phyloP scores from a whole-genome alignment of 140 eudicot species.

The Oenanthe javanica region DNA sequence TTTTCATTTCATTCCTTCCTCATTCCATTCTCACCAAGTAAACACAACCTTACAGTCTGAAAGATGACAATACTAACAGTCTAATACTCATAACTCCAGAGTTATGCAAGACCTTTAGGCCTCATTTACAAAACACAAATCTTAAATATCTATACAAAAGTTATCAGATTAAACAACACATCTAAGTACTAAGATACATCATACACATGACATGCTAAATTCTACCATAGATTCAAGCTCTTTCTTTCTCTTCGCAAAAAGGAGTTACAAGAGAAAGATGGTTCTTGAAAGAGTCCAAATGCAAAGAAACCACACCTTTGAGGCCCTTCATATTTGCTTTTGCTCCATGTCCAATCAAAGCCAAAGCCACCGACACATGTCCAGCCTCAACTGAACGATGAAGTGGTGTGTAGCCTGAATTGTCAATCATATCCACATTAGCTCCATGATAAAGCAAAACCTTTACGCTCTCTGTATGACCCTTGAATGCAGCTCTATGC shows the following conservation, averaged over 20 bases:
- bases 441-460: constrained; percentile 50
- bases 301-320: constrained; percentile 26
- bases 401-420: constrained; percentile 43
- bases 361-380: constrained; percentile 35
- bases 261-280: constrained; percentile 31
- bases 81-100: not conserved
- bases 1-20: no score
- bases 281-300: constrained; percentile 32
- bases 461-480: constrained; percentile 44
- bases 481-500: constrained; percentile 72
- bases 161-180: not conserved
- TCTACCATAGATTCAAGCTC: not conserved
- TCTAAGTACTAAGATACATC: not conserved
- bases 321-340: constrained; percentile 42
- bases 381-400: constrained; percentile 48
- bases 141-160: not conserved
- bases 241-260: constrained; percentile 20
- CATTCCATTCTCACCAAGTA: no score
- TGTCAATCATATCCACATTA: constrained; percentile 41
- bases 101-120: constrained; percentile 4
- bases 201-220: not conserved
- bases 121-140: not conserved
- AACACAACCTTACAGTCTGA: not conserved
- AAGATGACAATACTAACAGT: not conserved
- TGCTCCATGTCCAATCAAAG: constrained; percentile 48